Percentiles rank a stretch among this genome's conserved stretches.
Conservation (phyloP, 140 eudicot genomes). For the Flaveria floridana region DNA sequence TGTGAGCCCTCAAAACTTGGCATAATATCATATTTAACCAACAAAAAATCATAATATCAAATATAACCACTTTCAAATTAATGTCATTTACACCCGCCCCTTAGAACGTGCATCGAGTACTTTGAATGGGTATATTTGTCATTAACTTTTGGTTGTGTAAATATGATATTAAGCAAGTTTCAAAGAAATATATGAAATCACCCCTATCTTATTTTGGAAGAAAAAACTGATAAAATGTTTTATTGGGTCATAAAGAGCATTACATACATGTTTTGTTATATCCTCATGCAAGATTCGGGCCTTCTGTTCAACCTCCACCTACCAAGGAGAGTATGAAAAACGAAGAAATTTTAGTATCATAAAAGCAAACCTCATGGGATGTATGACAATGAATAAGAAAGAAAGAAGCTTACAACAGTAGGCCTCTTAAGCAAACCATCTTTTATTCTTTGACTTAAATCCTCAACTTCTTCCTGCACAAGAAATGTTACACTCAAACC, state of each 20-base stretch:
- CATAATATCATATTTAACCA: neutral
- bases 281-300: conserved; percentile 60
- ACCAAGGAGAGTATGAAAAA: conserved; percentile 21
- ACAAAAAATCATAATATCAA: neutral
- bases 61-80: neutral
- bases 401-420: conserved; percentile 57
- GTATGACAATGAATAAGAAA: conserved; percentile 2
- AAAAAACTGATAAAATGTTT: too few species aligned
- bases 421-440: conserved; percentile 64
- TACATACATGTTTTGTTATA: conserved; percentile 64
- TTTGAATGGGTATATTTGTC: neutral
- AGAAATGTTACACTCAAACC: conserved; percentile 10
- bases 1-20: neutral
- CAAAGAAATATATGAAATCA: too few species aligned
- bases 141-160: too few species aligned
- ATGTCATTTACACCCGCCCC: neutral
- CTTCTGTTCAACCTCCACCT: conserved; percentile 64
- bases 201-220: too few species aligned
- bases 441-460: conserved; percentile 55
- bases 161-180: neutral
- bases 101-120: neutral
- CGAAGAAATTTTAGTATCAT: neutral
- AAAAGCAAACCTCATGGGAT: neutral
- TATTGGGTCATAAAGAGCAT: conserved; percentile 19
- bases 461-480: conserved; percentile 72